Evolutionary conservation across 352 stramenopile genomes (phyloP), one percentile per base, ranked within the genome.

Genomic region (Proteromonas lacertae): DNA sequence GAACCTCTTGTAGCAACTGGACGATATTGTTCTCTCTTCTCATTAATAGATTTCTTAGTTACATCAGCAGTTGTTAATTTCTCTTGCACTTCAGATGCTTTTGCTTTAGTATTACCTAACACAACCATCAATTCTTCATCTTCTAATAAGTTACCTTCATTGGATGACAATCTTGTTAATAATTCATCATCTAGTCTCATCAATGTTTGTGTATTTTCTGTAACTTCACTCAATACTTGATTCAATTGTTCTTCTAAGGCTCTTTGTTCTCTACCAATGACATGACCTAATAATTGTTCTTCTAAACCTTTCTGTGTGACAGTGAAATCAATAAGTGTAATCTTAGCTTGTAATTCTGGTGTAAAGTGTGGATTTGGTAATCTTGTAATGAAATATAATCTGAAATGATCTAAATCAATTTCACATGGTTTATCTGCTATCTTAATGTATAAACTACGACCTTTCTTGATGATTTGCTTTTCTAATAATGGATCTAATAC

Each of bases 371-470:
- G 77, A 38, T 92, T 92, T 1, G 75, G 74, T 25, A 92, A 46
- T 0, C 77, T 54, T 4, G 77, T 90, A 39, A 80, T 81, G 33
- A 91, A 79, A 46, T 91, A 92, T 52, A 89, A 67, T 10, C 62
- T 77, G 44, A 92, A 92, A 4, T 59, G 55, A 9, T 72, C 64
- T 29, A 76, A 66, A 45, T 79, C 88, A 73, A 25, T 87, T 46
- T 90, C 73, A 64, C 82, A 86, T 45, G 80, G 74, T 52, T 88
- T 89, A 57, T 88, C 76, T 18, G 61, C 78, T 0, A 91, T 57
- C 38, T 81, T 86, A 53, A 92, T 86, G 19, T 80, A 90, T 55
- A 83, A 74, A 38, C 55, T 71, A 35, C 72, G 65, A 1, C 69
- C 75, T 42, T 84, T 83, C 8, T 65, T 38, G 32, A 92, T 77